Conservation (phyloP, 208 protist genomes). For the Lotmaria passim region DNA sequence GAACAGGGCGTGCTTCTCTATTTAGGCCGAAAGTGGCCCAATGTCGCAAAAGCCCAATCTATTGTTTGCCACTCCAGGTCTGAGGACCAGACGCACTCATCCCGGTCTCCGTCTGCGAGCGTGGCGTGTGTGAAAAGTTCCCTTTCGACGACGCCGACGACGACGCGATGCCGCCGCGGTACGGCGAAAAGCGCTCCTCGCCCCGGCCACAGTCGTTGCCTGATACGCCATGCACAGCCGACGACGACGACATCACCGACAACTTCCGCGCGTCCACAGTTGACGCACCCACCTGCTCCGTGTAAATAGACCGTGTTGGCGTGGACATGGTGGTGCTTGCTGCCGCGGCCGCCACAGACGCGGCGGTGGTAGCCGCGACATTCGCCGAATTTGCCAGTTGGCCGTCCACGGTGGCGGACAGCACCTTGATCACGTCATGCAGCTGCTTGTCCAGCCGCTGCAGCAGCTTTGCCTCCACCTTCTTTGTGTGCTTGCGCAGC, state of each 20-base stretch:
- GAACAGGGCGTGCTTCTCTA: too few species aligned
- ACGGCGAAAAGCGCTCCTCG: not conserved
- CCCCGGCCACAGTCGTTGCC: not conserved
- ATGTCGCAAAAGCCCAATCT: too few species aligned
- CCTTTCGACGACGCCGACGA: not conserved
- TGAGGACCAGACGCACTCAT: not conserved
- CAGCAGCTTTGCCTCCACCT: constrained; percentile 61
- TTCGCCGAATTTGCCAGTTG: constrained; percentile 35
- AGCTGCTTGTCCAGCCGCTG: constrained; percentile 74
- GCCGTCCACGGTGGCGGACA: constrained; percentile 61
- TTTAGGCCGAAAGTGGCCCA: too few species aligned
- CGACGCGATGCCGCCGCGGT: constrained; percentile 1
- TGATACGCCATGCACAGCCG: not conserved
- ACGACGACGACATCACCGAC: constrained; percentile 13
- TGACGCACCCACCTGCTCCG: not conserved
- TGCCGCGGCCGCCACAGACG: not conserved
- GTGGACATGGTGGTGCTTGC: not conserved
- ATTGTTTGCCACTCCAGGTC: not conserved
- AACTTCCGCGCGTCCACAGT: not conserved
- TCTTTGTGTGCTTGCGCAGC: constrained; percentile 64
- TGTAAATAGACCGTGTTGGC: not conserved
- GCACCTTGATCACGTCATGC: constrained; percentile 56
- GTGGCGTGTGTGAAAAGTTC: constrained; percentile 4
- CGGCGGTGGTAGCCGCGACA: constrained; percentile 1
- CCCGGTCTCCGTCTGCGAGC: constrained; percentile 11